Percentiles rank a stretch among this genome's conserved stretches.
phyloP scores from a whole-genome alignment of 257 asterid genomes.

The Vinca minor region DNA sequence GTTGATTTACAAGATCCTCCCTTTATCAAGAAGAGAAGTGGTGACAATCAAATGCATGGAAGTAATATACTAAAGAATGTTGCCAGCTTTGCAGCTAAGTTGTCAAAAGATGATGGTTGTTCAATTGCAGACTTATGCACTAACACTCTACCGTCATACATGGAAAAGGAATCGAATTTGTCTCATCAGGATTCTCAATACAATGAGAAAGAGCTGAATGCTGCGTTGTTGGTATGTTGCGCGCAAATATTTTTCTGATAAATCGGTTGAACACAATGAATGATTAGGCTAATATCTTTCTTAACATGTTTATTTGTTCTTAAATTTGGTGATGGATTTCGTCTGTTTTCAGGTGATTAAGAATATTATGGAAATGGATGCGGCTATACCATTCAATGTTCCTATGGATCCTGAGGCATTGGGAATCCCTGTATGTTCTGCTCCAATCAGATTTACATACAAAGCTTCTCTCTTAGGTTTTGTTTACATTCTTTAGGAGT shows the following conservation, averaged over 20 bases:
- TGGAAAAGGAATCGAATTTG: slow-evolving; percentile 39
- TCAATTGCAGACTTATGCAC: slow-evolving; percentile 71
- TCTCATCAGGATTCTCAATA: slow-evolving; percentile 37
- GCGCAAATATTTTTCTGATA: neutral
- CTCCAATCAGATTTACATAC: neutral
- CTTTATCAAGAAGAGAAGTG: slow-evolving; percentile 35
- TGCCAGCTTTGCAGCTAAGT: slow-evolving; percentile 26
- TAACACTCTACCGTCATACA: slow-evolving; percentile 41
- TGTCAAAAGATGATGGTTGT: slow-evolving; percentile 63
- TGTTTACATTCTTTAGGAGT: neutral
- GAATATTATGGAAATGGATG: slow-evolving; percentile 87
- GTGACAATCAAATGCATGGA: slow-evolving; percentile 49
- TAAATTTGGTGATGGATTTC: slow-evolving; percentile 7
- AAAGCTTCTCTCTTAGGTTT: neutral
- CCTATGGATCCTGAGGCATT: slow-evolving; percentile 83
- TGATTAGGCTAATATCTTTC: neutral
- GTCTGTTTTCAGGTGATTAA: slow-evolving; percentile 52
- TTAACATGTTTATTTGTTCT: slow-evolving; percentile 1
- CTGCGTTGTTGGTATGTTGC: slow-evolving; percentile 61
- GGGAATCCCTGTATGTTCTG: slow-evolving; percentile 52
- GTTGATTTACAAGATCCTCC: slow-evolving; percentile 21
- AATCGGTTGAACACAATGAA: neutral
- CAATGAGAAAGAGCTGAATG: slow-evolving; percentile 64
- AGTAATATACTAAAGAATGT: slow-evolving; percentile 8
- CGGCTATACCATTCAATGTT: slow-evolving; percentile 75